phyloP scores from a whole-genome alignment of 2,329 filamentous ascomycete genomes.

The Paracoccidioides lutzii region DNA sequence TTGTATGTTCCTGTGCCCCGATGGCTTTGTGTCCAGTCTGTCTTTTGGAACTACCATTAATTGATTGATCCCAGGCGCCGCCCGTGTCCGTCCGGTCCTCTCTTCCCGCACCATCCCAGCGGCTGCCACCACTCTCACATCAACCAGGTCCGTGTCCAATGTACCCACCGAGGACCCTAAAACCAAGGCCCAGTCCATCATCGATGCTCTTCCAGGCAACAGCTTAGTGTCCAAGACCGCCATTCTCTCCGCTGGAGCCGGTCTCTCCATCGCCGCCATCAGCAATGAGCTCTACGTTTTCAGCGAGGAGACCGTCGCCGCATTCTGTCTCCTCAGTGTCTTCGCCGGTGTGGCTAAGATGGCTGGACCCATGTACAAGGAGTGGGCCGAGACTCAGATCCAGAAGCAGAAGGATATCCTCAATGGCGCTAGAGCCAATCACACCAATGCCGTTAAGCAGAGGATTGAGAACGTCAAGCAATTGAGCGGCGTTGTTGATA shows the following conservation, averaged over 20 bases:
- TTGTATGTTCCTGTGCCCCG: conserved; percentile 51
- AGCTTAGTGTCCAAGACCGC: conserved; percentile 90
- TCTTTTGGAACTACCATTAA: conserved; percentile 17
- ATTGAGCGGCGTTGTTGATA: conserved; percentile 83
- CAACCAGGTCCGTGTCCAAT: conserved; percentile 59
- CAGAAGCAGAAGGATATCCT: conserved; percentile 91
- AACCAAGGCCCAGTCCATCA: conserved; percentile 90
- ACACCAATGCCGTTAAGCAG: conserved; percentile 88
- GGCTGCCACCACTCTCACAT: conserved; percentile 51
- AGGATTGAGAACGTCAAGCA: conserved; percentile 91
- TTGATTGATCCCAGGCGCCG: conserved; percentile 53
- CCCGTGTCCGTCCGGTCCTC: conserved; percentile 74
- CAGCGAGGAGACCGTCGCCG: conserved; percentile 96
- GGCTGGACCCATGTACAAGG: conserved; percentile 78
- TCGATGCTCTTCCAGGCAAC: conserved; percentile 86
- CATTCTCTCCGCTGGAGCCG: conserved; percentile 85
- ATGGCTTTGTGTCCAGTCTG: conserved; percentile 3
- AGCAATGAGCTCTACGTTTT: conserved; percentile 99
- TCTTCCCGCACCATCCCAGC: conserved; percentile 63
- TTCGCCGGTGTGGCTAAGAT: conserved; percentile 90
- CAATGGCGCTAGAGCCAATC: conserved; percentile 85
- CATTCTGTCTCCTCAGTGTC: conserved; percentile 81
- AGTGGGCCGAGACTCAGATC: conserved; percentile 82
- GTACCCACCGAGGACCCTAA: conserved; percentile 80
- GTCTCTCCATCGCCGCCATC: conserved; percentile 84